Conservation (phyloP, 805 yeast species). For the Millerozyma acaciae region DNA sequence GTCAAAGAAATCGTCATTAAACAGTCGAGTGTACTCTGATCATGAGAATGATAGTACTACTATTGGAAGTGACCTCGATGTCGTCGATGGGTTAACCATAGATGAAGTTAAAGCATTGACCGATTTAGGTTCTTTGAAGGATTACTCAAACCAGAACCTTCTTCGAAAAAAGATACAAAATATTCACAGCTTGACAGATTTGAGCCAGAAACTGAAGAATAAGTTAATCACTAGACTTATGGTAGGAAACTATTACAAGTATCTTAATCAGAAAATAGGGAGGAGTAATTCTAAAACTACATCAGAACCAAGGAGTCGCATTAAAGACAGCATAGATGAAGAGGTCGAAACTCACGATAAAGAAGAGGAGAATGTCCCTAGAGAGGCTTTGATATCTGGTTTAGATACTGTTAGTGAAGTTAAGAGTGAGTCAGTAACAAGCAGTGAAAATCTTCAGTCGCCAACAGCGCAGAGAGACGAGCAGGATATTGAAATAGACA, state of each 20-base stretch:
- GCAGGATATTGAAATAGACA: constrained; percentile 4
- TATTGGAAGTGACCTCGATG: constrained; percentile 23
- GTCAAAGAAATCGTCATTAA: constrained; percentile 8
- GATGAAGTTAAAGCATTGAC: constrained; percentile 36
- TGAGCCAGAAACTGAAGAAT: constrained; percentile 43
- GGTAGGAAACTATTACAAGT: constrained; percentile 64
- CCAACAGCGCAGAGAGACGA: neutral
- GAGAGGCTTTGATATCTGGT: too few relatives aligned
- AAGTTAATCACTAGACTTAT: constrained; percentile 57
- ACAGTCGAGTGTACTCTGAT: constrained; percentile 12
- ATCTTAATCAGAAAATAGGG: constrained; percentile 31
- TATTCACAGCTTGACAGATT: constrained; percentile 35
- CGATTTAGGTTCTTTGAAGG: constrained; percentile 31
- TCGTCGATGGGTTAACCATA: constrained; percentile 32
- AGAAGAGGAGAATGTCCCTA: constrained; percentile 2
- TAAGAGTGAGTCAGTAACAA: too few relatives aligned
- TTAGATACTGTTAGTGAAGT: too few relatives aligned
- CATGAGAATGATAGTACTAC: constrained; percentile 9
- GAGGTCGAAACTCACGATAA: neutral
- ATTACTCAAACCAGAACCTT: constrained; percentile 34
- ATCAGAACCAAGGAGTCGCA: constrained; percentile 15
- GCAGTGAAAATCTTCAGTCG: too few relatives aligned
- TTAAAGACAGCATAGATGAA: constrained; percentile 9
- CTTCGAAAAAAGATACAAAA: constrained; percentile 48
- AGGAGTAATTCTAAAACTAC: constrained; percentile 8